Evolutionary conservation across 805 yeast genomes (phyloP).

Genomic region (Saccharomycopsis capsularis): DNA sequence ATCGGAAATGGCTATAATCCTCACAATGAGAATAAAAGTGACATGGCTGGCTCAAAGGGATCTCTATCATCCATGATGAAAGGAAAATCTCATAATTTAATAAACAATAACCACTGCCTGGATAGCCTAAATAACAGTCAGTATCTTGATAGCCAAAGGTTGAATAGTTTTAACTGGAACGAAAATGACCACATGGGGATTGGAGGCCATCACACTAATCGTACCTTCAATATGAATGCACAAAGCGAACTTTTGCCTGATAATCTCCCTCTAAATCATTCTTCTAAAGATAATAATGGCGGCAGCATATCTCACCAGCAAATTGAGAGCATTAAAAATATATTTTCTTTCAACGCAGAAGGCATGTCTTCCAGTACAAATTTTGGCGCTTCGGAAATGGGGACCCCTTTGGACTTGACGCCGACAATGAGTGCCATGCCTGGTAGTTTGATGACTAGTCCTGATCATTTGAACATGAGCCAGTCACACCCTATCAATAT

Average conservation of each 20-base stretch:
- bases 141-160: too few relatives aligned
- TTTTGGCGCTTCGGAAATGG: background rate
- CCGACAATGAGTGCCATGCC: background rate
- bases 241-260: background rate
- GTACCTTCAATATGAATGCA: background rate
- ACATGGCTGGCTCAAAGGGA: too few relatives aligned
- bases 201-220: background rate
- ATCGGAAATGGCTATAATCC: too few relatives aligned
- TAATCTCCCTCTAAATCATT: background rate
- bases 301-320: constrained; percentile 8
- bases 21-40: too few relatives aligned
- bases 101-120: too few relatives aligned
- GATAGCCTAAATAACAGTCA: too few relatives aligned
- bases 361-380: background rate
- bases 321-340: constrained; percentile 13
- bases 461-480: background rate
- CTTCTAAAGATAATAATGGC: background rate
- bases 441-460: background rate
- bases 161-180: too few relatives aligned
- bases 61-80: too few relatives aligned
- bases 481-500: background rate
- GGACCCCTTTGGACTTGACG: background rate
- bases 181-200: background rate
- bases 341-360: constrained; percentile 13
- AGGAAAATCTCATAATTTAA: too few relatives aligned